These are phyloP conservation scores for Plasmodium inui DNA, from an alignment of 169 alveolate genomes.

Conservation along the genomic window DNA sequence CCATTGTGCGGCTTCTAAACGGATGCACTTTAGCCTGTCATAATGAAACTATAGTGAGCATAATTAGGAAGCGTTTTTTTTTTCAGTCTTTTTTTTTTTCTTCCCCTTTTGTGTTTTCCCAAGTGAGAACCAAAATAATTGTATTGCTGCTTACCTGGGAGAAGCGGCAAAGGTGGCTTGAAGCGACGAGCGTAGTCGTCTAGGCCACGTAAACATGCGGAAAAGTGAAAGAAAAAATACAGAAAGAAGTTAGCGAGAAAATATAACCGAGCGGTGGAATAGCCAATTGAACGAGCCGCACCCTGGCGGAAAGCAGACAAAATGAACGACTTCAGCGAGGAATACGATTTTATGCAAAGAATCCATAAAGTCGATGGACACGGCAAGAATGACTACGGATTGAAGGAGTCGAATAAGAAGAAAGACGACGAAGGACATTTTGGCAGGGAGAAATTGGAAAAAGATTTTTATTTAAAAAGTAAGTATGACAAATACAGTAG, in stretches of 20 bases:
- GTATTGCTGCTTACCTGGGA: background rate
- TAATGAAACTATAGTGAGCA: background rate
- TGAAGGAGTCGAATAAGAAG: slow-evolving; percentile 7
- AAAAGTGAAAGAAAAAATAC: background rate
- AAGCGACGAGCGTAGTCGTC: background rate
- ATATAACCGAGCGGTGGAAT: background rate
- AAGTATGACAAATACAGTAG: slow-evolving; percentile 50
- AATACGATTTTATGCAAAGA: slow-evolving; percentile 74
- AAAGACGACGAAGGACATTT: slow-evolving; percentile 25
- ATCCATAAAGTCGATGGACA: slow-evolving; percentile 69
- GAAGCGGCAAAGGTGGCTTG: background rate
- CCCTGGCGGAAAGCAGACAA: background rate
- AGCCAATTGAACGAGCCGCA: background rate
- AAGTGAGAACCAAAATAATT: background rate
- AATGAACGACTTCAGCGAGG: slow-evolving; percentile 73
- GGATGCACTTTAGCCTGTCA: background rate
- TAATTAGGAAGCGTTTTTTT: background rate
- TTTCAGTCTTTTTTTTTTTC: background rate
- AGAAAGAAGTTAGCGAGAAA: background rate
- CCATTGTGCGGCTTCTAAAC: background rate
- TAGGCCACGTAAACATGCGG: background rate
- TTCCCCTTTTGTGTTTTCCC: background rate
- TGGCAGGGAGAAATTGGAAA: slow-evolving; percentile 50
- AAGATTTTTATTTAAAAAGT: slow-evolving; percentile 62
- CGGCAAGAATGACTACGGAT: slow-evolving; percentile 16